Evolutionary conservation across 2,329 filamentous ascomycete genomes (phyloP).

Genomic region (Fusarium fracticaudum): DNA sequence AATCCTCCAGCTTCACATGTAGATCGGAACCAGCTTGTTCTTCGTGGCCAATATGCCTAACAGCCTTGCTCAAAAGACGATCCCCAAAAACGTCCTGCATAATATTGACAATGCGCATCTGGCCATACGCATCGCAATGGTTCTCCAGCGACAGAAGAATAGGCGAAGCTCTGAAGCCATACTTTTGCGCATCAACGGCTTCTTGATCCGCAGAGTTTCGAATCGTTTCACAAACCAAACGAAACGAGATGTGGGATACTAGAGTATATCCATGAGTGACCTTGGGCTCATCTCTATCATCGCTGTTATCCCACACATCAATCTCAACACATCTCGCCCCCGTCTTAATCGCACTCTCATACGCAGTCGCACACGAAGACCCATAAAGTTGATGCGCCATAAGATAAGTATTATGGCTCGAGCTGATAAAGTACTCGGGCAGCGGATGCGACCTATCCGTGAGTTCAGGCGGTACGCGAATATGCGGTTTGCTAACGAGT

Average conservation of each 20-base stretch:
- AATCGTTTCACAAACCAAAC: conserved; percentile 72
- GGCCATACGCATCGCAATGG: conserved; percentile 68
- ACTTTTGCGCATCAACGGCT: conserved; percentile 51
- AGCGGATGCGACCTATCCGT: conserved; percentile 68
- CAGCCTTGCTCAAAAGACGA: conserved; percentile 65
- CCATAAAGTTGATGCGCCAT: conserved; percentile 76
- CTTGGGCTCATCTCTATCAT: conserved; percentile 70
- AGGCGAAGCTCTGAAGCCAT: conserved; percentile 60
- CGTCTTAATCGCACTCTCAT: conserved; percentile 68
- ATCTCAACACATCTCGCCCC: conserved; percentile 78
- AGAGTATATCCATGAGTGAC: conserved; percentile 77
- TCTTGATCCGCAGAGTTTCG: conserved; percentile 70
- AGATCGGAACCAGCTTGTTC: conserved; percentile 62
- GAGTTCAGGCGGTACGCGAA: conserved; percentile 63
- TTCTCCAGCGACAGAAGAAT: conserved; percentile 75
- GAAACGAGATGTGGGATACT: conserved; percentile 72
- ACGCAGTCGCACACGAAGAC: conserved; percentile 68
- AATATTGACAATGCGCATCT: conserved; percentile 69
- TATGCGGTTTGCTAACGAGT: conserved; percentile 66
- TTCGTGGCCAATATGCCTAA: conserved; percentile 64
- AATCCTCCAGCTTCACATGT: conserved; percentile 66
- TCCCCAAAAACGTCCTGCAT: conserved; percentile 72
- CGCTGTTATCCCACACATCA: conserved; percentile 75
- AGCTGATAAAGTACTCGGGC: conserved; percentile 77
- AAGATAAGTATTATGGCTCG: conserved; percentile 78